These are phyloP conservation scores for Paracamarosporium sp. DNA, from an alignment of 2,329 filamentous ascomycete genomes.

Conservation along the genomic window DNA sequence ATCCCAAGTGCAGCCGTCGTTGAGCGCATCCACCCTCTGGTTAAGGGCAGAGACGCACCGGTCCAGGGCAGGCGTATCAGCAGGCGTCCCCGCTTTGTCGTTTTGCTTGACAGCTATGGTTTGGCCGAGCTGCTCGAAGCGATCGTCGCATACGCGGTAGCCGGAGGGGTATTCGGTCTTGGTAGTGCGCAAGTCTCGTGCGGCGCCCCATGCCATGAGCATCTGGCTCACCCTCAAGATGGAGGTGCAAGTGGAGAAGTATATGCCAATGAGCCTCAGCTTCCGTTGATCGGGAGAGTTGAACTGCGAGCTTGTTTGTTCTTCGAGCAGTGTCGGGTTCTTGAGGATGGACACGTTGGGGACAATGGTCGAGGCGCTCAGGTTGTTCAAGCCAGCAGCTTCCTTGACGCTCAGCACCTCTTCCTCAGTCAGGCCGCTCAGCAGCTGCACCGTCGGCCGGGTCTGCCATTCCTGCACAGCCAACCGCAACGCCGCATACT, in stretches of 20 bases:
- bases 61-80: constrained; percentile 30
- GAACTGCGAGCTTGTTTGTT: constrained; percentile 56
- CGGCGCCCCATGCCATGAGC: constrained; percentile 42
- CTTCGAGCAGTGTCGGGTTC: constrained; percentile 24
- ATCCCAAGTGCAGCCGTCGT: constrained; percentile 55
- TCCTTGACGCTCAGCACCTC: constrained; percentile 79
- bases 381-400: constrained; percentile 71
- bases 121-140: constrained; percentile 43
- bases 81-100: constrained; percentile 47
- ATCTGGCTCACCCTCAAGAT: constrained; percentile 46
- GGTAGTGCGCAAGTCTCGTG: constrained; percentile 31
- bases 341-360: constrained; percentile 52
- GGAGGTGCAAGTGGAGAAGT: constrained; percentile 74
- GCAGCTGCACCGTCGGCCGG: constrained; percentile 74
- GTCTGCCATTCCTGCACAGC: constrained; percentile 84
- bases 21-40: constrained; percentile 55
- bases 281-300: constrained; percentile 68
- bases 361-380: constrained; percentile 58
- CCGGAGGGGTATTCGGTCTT: constrained; percentile 34
- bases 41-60: constrained; percentile 57
- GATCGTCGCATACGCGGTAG: constrained; percentile 39
- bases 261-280: constrained; percentile 72
- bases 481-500: constrained; percentile 81
- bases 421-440: constrained; percentile 75
- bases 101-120: constrained; percentile 37